phyloP scores from a whole-genome alignment of 2,329 filamentous ascomycete genomes.

The Aureobasidium pullulans region DNA sequence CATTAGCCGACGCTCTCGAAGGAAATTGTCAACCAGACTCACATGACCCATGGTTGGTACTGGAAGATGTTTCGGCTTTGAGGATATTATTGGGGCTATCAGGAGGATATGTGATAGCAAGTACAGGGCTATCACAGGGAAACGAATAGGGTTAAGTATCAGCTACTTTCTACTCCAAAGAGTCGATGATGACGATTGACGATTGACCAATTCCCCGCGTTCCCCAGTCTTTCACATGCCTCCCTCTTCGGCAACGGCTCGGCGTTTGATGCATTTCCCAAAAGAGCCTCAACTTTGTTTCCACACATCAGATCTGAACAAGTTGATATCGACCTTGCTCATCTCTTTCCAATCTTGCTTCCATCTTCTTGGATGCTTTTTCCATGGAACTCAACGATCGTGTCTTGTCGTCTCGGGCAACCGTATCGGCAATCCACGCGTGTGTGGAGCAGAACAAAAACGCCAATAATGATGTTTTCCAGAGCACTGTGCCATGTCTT shows the following conservation, averaged over 20 bases:
- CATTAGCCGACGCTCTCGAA: not conserved
- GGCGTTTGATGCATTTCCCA: not conserved
- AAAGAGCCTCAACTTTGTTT: not conserved
- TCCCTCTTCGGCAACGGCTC: not conserved
- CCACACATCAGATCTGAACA: not conserved
- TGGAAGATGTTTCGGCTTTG: not conserved
- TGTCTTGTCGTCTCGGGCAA: not conserved
- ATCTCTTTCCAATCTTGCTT: not conserved
- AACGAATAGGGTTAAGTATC: not conserved
- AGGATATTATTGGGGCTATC: not conserved
- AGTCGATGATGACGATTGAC: not conserved
- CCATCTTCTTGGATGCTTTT: not conserved
- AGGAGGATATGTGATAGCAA: not conserved
- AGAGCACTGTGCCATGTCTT: not conserved
- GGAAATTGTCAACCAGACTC: not conserved
- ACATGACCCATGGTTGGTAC: not conserved
- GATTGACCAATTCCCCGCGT: not conserved
- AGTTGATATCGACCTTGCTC: not conserved
- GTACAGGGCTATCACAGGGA: not conserved
- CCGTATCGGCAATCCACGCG: not conserved
- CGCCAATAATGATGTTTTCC: conserved; percentile 6
- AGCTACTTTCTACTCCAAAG: not conserved
- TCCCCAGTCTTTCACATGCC: conserved; percentile 6
- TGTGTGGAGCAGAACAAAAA: conserved; percentile 8
- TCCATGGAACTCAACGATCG: not conserved